Percentiles rank a stretch among this genome's conserved stretches.
These are phyloP conservation scores for Penicillium pulvis DNA, from an alignment of 495 filamentous ascomycete genomes.

Conservation along the genomic window DNA sequence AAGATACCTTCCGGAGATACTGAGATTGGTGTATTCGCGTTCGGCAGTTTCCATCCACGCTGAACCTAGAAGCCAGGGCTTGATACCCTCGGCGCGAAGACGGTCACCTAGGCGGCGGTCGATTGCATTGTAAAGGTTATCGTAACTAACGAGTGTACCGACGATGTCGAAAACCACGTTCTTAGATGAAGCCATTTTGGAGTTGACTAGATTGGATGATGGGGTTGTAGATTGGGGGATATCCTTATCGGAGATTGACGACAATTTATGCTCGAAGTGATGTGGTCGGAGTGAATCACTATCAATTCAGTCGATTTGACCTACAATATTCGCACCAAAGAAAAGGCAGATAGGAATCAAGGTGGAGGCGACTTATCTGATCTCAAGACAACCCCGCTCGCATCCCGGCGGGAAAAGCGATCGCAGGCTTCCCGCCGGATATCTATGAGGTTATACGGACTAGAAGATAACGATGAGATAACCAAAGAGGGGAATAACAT, in stretches of 20 bases:
- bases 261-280: not conserved
- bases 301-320: not conserved
- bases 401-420: constrained; percentile 10
- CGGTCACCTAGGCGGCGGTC: constrained; percentile 32
- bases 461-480: not conserved
- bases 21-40: constrained; percentile 44
- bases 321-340: not conserved
- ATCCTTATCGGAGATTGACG: constrained; percentile 3
- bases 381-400: constrained; percentile 9
- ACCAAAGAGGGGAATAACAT: not conserved
- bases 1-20: constrained; percentile 34
- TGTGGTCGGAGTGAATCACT: not conserved
- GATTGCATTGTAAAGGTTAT: constrained; percentile 34
- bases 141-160: constrained; percentile 40
- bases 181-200: constrained; percentile 26
- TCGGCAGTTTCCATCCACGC: constrained; percentile 46
- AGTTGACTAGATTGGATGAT: not conserved
- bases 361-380: constrained; percentile 8
- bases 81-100: constrained; percentile 38
- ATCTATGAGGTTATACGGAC: not conserved
- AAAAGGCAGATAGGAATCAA: constrained; percentile 7
- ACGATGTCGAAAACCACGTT: constrained; percentile 48
- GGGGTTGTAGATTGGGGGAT: not conserved
- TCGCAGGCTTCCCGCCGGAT: constrained; percentile 7
- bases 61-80: constrained; percentile 35